Percentiles rank a stretch among this genome's conserved stretches.
These are phyloP conservation scores for Gracilariopsis chorda DNA, from an alignment of 23 red algal species.

Conservation along the genomic window DNA sequence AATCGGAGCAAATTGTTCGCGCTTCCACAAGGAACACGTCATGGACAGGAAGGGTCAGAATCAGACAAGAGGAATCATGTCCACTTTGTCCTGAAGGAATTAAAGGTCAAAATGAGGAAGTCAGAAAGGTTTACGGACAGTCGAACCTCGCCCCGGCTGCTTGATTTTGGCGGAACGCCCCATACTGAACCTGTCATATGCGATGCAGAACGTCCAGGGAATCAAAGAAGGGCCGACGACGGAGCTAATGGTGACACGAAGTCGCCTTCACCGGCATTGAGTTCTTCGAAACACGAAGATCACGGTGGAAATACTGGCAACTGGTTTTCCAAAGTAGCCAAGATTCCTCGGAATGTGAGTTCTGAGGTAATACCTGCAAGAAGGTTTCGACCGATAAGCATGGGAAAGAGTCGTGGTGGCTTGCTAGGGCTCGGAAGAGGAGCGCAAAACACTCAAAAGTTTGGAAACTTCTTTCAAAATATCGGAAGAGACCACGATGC, in stretches of 20 bases:
- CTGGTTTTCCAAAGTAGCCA: neutral
- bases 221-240: too few relatives aligned
- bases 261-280: too few relatives aligned
- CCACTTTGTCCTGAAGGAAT: neutral
- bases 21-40: too few relatives aligned
- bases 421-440: neutral
- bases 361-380: neutral
- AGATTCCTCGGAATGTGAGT: neutral
- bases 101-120: neutral
- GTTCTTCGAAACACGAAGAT: too few relatives aligned
- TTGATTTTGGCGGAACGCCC: too few relatives aligned
- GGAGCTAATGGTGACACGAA: too few relatives aligned
- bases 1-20: too few relatives aligned
- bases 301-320: neutral
- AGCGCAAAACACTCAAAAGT: neutral
- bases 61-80: neutral
- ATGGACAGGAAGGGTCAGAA: neutral
- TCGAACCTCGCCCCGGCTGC: too few relatives aligned
- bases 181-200: too few relatives aligned
- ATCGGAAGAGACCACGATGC: neutral
- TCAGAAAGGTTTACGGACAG: too few relatives aligned
- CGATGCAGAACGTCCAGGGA: too few relatives aligned
- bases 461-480: neutral
- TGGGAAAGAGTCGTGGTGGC: neutral
- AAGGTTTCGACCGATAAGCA: neutral